Base-by-base conservation (phyloP, 108 stramenopile genomes). In the Nitzschia sp. region DNA sequence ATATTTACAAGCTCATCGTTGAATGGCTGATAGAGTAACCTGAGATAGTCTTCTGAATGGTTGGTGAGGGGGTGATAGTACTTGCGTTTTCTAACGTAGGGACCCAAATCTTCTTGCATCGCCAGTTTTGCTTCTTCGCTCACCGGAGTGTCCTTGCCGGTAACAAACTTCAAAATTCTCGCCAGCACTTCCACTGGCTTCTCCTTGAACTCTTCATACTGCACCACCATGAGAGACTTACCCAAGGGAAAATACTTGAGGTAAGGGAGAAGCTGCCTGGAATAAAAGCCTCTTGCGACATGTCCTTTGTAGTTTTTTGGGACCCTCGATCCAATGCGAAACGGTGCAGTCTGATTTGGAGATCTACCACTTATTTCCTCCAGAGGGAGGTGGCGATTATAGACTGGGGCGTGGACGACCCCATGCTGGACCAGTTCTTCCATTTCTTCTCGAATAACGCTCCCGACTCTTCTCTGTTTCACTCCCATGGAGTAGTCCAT, bases 401-500 rank as follows among this genome's bases (percentile, higher is more conserved):
- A 58, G 26, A 37, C 10, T 14, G 57, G 57, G 19, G 38, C 38
- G 3, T 40, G 1, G 38, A 58, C 24, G 12, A 58, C 14, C 2
- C 14, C 9, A 14, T 26, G n/a, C 3, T 41, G 26, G 14, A n/a
- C 12, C 3, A 58, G 39, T 39, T 39, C 25, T 15, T 40, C n/a
- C 29, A 58, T 37, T 58, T 58, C 57, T 39, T 58, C 25, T 15
- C 9, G 34, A 14, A 58, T 19, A 2, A 41, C n/a, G 3, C 25
- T 37, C 12, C 38, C 29, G 5, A 34, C 29, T 34, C 46, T 48
- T 17, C 3, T 17, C 46, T 17, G 17, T 1, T 20, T 38, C 2
- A 37, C 12, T 6, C 38, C 14, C 15, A 1, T 34, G 1, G 29
- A 34, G 29, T 34, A 58, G 39, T 85, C 76, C 95, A 96, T 95